Conservation (phyloP, 345 rosid species). For the Eucalyptus pauciflora region DNA sequence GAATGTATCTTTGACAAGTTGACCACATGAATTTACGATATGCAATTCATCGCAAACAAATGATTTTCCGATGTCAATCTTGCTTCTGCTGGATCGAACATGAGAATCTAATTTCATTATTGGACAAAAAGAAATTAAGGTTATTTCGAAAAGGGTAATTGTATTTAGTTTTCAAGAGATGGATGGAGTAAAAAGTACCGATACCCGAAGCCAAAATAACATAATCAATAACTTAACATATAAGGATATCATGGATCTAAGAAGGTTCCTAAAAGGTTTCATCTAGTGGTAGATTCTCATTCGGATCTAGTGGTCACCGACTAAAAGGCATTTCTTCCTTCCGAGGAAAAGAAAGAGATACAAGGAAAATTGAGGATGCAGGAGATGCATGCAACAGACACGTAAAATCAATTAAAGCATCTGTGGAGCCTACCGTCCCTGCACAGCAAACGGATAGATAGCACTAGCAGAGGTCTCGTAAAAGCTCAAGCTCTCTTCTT, state of each 20-base stretch:
- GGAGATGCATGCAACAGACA: background rate
- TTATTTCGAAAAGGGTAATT: accelerated
- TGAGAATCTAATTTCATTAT: background rate
- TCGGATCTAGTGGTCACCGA: accelerated
- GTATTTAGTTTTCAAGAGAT: background rate
- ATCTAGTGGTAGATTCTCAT: too few relatives aligned
- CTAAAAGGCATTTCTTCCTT: background rate
- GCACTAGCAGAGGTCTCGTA: background rate
- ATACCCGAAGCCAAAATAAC: too few relatives aligned
- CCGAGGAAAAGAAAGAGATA: background rate
- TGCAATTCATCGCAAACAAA: background rate
- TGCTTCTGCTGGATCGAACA: too few relatives aligned
- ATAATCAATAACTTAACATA: too few relatives aligned
- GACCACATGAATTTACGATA: background rate
- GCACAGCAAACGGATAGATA: background rate
- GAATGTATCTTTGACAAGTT: background rate
- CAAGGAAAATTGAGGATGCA: too few relatives aligned
- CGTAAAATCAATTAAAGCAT: background rate
- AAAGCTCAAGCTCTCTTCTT: background rate
- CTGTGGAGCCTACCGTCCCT: background rate
- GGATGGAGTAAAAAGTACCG: background rate
- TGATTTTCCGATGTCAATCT: accelerated
- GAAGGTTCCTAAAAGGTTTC: background rate
- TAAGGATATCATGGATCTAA: background rate
- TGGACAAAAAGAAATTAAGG: background rate